Conservation (phyloP, 2,329 filamentous ascomycete genomes). For the Sclerotinia trifoliorum region DNA sequence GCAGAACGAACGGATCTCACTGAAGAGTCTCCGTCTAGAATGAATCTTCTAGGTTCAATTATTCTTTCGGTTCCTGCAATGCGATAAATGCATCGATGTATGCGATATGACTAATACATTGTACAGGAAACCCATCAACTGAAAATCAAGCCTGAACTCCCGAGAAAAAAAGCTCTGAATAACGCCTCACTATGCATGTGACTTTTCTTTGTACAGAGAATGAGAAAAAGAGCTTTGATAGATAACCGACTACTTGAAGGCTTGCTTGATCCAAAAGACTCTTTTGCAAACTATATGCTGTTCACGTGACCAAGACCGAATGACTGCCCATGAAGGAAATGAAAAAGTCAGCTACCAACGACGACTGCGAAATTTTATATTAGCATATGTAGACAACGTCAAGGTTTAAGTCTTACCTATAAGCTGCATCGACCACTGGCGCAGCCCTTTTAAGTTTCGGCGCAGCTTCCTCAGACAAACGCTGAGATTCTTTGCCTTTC, state of each 20-base stretch:
- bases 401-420: constrained; percentile 36
- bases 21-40: constrained; percentile 16
- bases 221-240: constrained; percentile 24
- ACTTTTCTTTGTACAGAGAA: constrained; percentile 25
- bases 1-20: constrained; percentile 12
- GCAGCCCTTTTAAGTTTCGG: constrained; percentile 39
- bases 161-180: constrained; percentile 10
- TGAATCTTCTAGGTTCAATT: constrained; percentile 4
- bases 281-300: constrained; percentile 34
- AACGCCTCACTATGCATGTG: constrained; percentile 23
- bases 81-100: constrained; percentile 12
- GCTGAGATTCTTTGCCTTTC: constrained; percentile 32
- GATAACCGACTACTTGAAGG: constrained; percentile 37
- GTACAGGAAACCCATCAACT: constrained; percentile 26
- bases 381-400: constrained; percentile 28
- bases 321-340: not conserved
- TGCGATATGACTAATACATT: constrained; percentile 24
- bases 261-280: constrained; percentile 26
- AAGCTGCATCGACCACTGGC: constrained; percentile 44
- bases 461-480: constrained; percentile 39
- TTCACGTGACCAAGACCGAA: constrained; percentile 20
- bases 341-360: constrained; percentile 41
- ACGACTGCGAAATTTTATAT: constrained; percentile 34
- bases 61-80: constrained; percentile 10
- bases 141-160: constrained; percentile 22